These are phyloP conservation scores for Colletotrichum sp. DNA, from an alignment of 2,329 filamentous ascomycete species.

Conservation along the genomic window DNA sequence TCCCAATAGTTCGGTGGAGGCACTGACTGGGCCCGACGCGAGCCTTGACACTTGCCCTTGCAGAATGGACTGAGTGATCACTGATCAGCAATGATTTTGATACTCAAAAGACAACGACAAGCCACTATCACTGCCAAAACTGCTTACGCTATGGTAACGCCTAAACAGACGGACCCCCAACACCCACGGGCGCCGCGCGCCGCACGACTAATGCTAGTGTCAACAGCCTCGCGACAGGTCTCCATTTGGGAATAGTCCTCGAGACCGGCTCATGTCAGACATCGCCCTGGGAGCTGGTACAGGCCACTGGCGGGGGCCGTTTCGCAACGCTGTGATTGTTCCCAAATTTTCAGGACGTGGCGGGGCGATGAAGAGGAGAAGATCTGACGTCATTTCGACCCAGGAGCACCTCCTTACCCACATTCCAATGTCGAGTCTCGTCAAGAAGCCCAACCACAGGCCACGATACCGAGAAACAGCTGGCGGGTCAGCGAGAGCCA, in stretches of 20 bases:
- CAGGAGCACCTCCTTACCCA: conserved; percentile 10
- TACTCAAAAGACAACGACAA: neutral
- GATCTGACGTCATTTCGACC: conserved; percentile 10
- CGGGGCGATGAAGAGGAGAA: neutral
- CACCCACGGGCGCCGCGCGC: neutral
- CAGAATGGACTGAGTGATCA: neutral
- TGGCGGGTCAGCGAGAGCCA: neutral
- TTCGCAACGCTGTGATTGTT: neutral
- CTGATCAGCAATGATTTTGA: neutral
- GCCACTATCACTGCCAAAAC: neutral
- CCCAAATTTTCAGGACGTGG: conserved; percentile 2
- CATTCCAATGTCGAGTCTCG: conserved; percentile 10
- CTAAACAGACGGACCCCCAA: neutral
- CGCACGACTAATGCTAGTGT: neutral
- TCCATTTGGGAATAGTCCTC: neutral
- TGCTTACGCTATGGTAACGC: neutral
- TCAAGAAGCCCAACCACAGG: neutral
- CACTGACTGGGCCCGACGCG: neutral
- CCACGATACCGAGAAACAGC: neutral
- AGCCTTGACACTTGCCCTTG: conserved; percentile 6
- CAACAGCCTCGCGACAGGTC: neutral
- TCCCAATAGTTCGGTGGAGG: conserved; percentile 20
- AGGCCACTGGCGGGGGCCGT: neutral
- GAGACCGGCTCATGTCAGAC: conserved; percentile 11
- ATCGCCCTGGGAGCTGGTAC: neutral